phyloP scores from a whole-genome alignment of 257 asterid genomes.

The Fraxinus americana region DNA sequence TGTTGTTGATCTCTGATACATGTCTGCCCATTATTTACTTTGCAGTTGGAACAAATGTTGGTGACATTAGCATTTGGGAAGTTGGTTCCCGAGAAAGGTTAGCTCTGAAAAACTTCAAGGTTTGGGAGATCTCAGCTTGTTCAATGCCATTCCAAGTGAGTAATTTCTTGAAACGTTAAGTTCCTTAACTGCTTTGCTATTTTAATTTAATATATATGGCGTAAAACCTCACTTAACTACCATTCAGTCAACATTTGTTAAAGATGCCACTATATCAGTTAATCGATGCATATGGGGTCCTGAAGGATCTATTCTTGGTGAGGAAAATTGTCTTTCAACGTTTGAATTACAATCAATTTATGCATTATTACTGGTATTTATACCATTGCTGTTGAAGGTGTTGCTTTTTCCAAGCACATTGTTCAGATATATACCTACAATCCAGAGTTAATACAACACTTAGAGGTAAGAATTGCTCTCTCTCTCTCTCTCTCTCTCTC shows the following conservation, averaged over 20 bases:
- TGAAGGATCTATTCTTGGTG: constrained; percentile 96
- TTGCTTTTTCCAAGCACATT: constrained; percentile 91
- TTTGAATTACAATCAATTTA: background rate
- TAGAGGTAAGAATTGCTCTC: constrained; percentile 56
- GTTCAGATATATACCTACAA: constrained; percentile 85
- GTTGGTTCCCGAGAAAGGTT: constrained; percentile 91
- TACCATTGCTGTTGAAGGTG: constrained; percentile 56
- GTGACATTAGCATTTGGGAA: constrained; percentile 98
- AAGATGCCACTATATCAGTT: constrained; percentile 86
- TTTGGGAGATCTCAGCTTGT: constrained; percentile 87
- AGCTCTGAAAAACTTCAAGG: constrained; percentile 82
- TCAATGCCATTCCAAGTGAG: constrained; percentile 91
- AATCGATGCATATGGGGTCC: constrained; percentile 96
- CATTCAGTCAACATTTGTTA: constrained; percentile 80
- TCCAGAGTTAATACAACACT: constrained; percentile 82
- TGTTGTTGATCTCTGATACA: constrained; percentile 5
- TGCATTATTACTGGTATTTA: constrained; percentile 21
- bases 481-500: background rate
- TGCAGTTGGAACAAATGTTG: constrained; percentile 97
- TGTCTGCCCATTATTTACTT: constrained; percentile 19
- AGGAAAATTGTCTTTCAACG: constrained; percentile 16
- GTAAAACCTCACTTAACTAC: constrained; percentile 18
- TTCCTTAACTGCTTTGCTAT: constrained; percentile 26
- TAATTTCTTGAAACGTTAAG: constrained; percentile 16
- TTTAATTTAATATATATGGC: constrained; percentile 3